Evolutionary conservation across 306 rosid genomes (phyloP), one percentile per base, ranked within the genome.

Genomic region (Geum urbanum): DNA sequence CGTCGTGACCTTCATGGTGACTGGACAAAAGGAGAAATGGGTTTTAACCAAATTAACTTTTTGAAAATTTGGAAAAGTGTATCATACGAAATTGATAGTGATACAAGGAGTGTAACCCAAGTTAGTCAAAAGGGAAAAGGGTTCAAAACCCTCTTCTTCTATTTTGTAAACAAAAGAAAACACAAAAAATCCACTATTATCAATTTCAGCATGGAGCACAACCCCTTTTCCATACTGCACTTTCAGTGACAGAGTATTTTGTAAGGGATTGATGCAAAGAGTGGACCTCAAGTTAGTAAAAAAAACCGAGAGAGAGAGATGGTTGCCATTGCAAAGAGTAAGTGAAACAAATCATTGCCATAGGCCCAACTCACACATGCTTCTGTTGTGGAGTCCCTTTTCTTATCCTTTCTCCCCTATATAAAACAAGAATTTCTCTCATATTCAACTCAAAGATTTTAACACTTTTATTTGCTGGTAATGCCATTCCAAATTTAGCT

Each of bases 261-360:
- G 69, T 10, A 90, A 90, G 96, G 88, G 81, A 90, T 85, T 77
- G 88, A 87, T 82, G 74, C 84, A 79, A 80, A 74, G 96, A 85
- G 96, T 87, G 77, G 72, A 84, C 65, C 51, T 69, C 69, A 90
- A 85, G 96, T 80, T 59, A 84, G 78, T 75, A 67, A 43, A 65
- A 55, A 50, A 67, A 35, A n/a, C n/a, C n/a, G n/a, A 16, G 3
- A 14, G 4, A 13, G 35, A 59, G 56, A 24, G 47, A 40, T 2
- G 37, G 37, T 50, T 4, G 76, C n/a, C 57, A 58, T 50, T 27
- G 63, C 43, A 35, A 37, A 59, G 65, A 37, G 69, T 51, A 58
- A 72, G 60, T 69, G 76, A 82, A 45, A 75, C 68, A 78, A 83
- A 89, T 89, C 87, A 86, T 91, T 85, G 80, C 78, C 5, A 60